Percentiles rank a stretch among this genome's conserved stretches.
These are phyloP conservation scores for Lizonia empirigonia DNA, from an alignment of 2,329 filamentous ascomycete genomes.

Conservation along the genomic window DNA sequence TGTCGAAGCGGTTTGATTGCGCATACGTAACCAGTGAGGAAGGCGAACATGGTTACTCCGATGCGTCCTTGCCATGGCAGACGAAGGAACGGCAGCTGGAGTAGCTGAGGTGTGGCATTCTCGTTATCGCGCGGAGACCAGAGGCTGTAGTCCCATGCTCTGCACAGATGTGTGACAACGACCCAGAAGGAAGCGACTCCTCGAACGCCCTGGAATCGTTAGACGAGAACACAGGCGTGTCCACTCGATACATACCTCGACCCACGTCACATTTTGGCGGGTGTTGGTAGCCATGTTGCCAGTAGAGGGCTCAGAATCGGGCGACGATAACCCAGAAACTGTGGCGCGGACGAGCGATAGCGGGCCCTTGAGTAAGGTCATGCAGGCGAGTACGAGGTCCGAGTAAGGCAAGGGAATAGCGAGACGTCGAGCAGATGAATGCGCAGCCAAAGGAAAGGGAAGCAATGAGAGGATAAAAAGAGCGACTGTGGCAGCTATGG, in stretches of 20 bases:
- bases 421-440: conserved; percentile 1
- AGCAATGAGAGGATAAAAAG: conserved; percentile 20
- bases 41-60: conserved; percentile 62
- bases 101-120: conserved; percentile 51
- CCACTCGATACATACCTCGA: conserved; percentile 42
- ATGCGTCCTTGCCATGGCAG: conserved; percentile 61
- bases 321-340: conserved; percentile 23
- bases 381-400: conserved; percentile 23
- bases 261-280: conserved; percentile 49
- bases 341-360: conserved; percentile 35
- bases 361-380: conserved; percentile 37
- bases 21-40: conserved; percentile 62
- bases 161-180: conserved; percentile 58
- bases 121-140: conserved; percentile 55
- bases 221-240: conserved; percentile 1
- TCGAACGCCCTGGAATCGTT: conserved; percentile 53
- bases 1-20: conserved; percentile 61
- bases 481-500: conserved; percentile 32
- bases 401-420: conserved; percentile 16
- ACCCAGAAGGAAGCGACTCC: conserved; percentile 61
- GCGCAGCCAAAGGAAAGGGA: conserved; percentile 10
- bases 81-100: conserved; percentile 61
- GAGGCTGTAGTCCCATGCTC: conserved; percentile 59
- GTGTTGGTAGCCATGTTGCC: conserved; percentile 37
- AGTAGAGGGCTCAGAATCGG: conserved; percentile 15